Percentiles rank a stretch among this genome's conserved stretches.
Evolutionary conservation across 1,284 basidiomycete species (phyloP).

Genomic region (Trichosporon sp.): DNA sequence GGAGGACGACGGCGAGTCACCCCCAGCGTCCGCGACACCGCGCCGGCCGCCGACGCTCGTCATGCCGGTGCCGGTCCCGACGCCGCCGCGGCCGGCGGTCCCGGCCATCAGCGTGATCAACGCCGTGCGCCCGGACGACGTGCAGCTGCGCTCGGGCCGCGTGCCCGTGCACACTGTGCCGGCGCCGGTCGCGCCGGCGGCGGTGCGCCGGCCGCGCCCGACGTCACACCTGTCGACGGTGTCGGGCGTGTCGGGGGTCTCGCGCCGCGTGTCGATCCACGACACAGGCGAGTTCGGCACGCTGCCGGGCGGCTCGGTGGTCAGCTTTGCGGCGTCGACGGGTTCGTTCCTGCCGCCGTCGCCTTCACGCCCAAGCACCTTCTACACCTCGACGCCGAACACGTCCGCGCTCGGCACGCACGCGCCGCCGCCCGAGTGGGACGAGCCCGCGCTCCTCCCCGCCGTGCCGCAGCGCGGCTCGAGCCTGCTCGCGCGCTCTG

Average conservation of each 20-base stretch:
- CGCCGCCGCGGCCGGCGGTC: not conserved
- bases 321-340: no score
- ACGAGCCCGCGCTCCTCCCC: not conserved
- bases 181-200: not conserved
- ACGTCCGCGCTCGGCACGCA: no score
- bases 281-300: not conserved
- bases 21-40: not conserved
- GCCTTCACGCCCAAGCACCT: not conserved
- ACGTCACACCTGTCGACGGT: not conserved
- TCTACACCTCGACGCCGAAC: not conserved
- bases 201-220: not conserved
- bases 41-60: not conserved
- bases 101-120: not conserved
- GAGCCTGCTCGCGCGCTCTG: not conserved
- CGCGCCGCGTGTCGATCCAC: not conserved
- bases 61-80: not conserved
- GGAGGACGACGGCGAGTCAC: not conserved
- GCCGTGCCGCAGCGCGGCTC: not conserved
- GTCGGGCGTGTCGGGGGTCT: not conserved
- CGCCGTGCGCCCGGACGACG: not conserved
- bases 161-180: not conserved
- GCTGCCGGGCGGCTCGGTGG: not conserved
- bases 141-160: not conserved
- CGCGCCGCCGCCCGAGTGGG: not conserved
- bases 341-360: not conserved